These are phyloP conservation scores for Cenococcum geophilum DNA, from an alignment of 495 filamentous ascomycete species.

Conservation along the genomic window DNA sequence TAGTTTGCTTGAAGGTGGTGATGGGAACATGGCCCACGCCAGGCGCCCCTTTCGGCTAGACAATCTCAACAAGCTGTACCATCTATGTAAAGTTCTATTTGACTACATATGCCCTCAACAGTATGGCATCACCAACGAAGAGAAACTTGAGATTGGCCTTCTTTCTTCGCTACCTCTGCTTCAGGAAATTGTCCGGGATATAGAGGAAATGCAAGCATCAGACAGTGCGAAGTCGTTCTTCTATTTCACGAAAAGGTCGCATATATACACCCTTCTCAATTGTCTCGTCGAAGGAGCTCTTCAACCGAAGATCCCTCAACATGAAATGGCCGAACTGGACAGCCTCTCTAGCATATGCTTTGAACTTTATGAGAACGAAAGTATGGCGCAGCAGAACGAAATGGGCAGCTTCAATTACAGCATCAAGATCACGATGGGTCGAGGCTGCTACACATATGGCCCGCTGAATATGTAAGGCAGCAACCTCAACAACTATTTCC, in stretches of 20 bases:
- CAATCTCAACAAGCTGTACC: conserved; percentile 86
- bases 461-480: conserved; percentile 69
- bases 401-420: conserved; percentile 76
- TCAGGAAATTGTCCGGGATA: conserved; percentile 89
- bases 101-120: conserved; percentile 98
- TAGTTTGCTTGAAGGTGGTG: conserved; percentile 65
- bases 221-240: conserved; percentile 90
- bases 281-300: conserved; percentile 96
- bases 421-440: conserved; percentile 93
- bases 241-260: conserved; percentile 98
- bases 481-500: no score
- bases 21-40: conserved; percentile 51
- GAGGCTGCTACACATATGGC: conserved; percentile 92
- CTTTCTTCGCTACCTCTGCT: conserved; percentile 87
- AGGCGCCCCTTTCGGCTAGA: conserved; percentile 79
- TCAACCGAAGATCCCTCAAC: conserved; percentile 82
- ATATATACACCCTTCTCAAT: conserved; percentile 96
- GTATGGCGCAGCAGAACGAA: conserved; percentile 51
- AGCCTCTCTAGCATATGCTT: conserved; percentile 98
- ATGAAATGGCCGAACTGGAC: conserved; percentile 91
- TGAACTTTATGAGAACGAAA: conserved; percentile 91
- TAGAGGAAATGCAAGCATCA: conserved; percentile 93
- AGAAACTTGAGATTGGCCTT: conserved; percentile 96
- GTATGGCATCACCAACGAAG: conserved; percentile 87
- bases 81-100: conserved; percentile 87